Conservation (phyloP, 2,329 filamentous ascomycete species). For the Colletotrichum sp. region DNA sequence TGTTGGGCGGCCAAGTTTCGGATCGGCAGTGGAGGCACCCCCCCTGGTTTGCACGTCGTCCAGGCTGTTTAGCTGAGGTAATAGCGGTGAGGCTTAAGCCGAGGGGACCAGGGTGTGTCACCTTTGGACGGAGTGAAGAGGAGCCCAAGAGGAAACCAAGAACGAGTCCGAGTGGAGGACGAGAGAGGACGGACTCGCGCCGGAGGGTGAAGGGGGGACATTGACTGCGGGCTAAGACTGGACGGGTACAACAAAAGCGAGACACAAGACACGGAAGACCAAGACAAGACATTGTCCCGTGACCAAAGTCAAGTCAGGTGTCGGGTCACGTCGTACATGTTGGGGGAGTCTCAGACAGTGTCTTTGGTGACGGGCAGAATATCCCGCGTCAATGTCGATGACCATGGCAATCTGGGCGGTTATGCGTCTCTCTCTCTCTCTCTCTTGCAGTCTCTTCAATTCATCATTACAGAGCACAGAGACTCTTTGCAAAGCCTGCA, state of each 20-base stretch:
- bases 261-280: not conserved
- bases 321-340: not conserved
- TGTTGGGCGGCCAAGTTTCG: conserved; percentile 3
- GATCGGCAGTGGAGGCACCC: not conserved
- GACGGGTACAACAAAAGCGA: not conserved
- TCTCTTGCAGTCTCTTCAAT: not conserved
- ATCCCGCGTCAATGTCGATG: not conserved
- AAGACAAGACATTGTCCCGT: not conserved
- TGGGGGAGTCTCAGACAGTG: not conserved
- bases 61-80: conserved; percentile 3
- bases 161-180: not conserved
- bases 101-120: not conserved
- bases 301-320: not conserved
- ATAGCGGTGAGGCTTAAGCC: conserved; percentile 5
- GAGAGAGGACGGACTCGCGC: not conserved
- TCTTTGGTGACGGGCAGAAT: not conserved
- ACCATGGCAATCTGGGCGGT: not conserved
- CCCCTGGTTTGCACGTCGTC: not conserved
- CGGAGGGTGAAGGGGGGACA: not conserved
- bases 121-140: not conserved
- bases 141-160: not conserved
- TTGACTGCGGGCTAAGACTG: not conserved
- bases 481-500: not conserved
- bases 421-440: not conserved
- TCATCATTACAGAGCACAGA: not conserved